Percentiles rank a stretch among this genome's conserved stretches.
These are phyloP conservation scores for Magnolia sinica DNA, from an alignment of 164 flowering plant genomes.

Conservation along the genomic window DNA sequence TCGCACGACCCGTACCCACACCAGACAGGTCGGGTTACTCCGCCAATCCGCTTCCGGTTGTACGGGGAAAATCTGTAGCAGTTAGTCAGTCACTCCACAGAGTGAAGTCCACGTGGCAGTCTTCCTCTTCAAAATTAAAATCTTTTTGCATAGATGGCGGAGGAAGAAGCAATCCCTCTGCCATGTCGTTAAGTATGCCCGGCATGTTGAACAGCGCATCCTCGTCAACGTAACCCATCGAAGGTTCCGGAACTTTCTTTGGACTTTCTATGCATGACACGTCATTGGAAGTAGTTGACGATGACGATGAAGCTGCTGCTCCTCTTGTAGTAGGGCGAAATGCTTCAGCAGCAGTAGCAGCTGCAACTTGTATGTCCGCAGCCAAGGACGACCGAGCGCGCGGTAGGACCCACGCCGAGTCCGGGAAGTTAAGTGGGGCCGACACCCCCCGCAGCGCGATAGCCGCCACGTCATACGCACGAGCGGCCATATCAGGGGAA, in stretches of 20 bases:
- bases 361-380: conserved; percentile 27
- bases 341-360: conserved; percentile 27
- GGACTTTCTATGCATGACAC: not conserved
- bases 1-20: too few relatives aligned
- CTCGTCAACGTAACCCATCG: conserved; percentile 9
- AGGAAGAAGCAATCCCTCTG: conserved; percentile 48
- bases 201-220: conserved; percentile 33
- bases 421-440: conserved; percentile 40
- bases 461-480: conserved; percentile 54
- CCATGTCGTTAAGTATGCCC: conserved; percentile 40
- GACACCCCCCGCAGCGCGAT: conserved; percentile 33
- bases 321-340: not conserved
- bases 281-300: not conserved
- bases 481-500: conserved; percentile 52
- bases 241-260: conserved; percentile 3
- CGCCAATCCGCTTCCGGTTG: too few relatives aligned
- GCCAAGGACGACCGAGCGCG: conserved; percentile 24
- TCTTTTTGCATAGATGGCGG: conserved; percentile 30
- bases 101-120: conserved; percentile 31
- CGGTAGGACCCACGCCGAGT: conserved; percentile 24
- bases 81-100: conserved; percentile 42
- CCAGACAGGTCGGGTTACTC: too few relatives aligned
- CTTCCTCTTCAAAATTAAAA: conserved; percentile 23
- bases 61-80: not conserved
- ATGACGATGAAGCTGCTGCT: not conserved